Conservation (phyloP, 306 rosid species). For the Geum urbanum region DNA sequence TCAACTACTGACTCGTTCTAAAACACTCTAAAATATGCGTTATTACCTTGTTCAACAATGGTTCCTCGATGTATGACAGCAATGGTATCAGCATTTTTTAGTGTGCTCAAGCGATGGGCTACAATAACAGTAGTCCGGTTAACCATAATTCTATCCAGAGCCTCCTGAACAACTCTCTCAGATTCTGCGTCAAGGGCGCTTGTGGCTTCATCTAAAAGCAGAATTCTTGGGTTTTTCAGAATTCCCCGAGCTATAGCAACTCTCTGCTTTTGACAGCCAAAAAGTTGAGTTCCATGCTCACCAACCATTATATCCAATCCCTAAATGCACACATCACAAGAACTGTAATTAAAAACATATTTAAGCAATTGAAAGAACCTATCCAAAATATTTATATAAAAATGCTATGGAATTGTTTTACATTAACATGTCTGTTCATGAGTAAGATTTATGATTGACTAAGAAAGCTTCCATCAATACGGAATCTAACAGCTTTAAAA, state of each 20-base stretch:
- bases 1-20: no score
- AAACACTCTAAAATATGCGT: background rate
- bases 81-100: constrained; percentile 45
- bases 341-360: background rate
- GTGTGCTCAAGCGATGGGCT: constrained; percentile 50
- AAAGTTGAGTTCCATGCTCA: constrained; percentile 71
- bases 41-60: constrained; percentile 44
- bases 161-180: constrained; percentile 51
- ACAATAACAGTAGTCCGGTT: constrained; percentile 44
- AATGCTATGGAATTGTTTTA: no score
- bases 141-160: constrained; percentile 43
- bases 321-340: constrained; percentile 10
- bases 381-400: no score
- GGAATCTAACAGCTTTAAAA: no score
- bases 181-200: constrained; percentile 59
- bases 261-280: constrained; percentile 63
- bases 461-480: no score
- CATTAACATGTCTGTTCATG: no score
- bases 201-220: constrained; percentile 56
- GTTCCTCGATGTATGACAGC: constrained; percentile 46
- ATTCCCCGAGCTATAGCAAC: constrained; percentile 53
- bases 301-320: constrained; percentile 74
- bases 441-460: no score
- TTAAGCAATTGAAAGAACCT: background rate
- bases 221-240: constrained; percentile 44